Evolutionary conservation across 2,329 filamentous ascomycete genomes (phyloP).

Genomic region (Sporothrix pallida): DNA sequence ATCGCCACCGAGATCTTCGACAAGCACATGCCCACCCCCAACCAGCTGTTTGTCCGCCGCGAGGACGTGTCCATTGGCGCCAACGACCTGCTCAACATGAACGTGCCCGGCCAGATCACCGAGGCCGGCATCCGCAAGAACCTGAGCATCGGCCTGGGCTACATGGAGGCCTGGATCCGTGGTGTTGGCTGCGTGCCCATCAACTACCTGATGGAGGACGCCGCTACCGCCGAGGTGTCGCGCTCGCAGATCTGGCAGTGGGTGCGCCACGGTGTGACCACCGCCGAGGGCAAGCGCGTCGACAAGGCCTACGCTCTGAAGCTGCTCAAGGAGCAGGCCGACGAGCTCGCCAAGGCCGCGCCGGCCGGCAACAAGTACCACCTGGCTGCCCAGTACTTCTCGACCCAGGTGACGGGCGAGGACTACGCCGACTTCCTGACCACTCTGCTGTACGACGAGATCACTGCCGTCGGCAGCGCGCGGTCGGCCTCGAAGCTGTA

Average conservation of each 20-base stretch:
- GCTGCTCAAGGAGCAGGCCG: conserved; percentile 84
- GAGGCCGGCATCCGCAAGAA: conserved; percentile 98
- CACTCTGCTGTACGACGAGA: conserved; percentile 83
- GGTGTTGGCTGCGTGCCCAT: conserved; percentile 88
- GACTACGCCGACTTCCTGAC: conserved; percentile 98
- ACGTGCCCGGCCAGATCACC: conserved; percentile 88
- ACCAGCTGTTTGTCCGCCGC: conserved; percentile 89
- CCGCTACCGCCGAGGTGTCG: conserved; percentile 94
- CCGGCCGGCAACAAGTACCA: conserved; percentile 90
- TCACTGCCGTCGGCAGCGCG: conserved; percentile 72
- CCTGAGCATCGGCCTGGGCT: conserved; percentile 91
- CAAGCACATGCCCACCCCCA: conserved; percentile 97
- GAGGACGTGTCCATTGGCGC: conserved; percentile 86
- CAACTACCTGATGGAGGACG: conserved; percentile 71
- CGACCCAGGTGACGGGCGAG: conserved; percentile 91
- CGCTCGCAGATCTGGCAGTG: conserved; percentile 97
- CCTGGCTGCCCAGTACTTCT: conserved; percentile 90
- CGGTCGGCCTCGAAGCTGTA: conserved; percentile 68
- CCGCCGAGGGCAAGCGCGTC: conserved; percentile 86
- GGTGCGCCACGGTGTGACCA: conserved; percentile 75
- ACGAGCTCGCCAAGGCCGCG: conserved; percentile 74
- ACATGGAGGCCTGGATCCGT: conserved; percentile 98
- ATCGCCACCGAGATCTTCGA: conserved; percentile 96
- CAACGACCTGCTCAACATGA: conserved; percentile 97
- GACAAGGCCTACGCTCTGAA: conserved; percentile 90